These are phyloP conservation scores for Populus pruinosa DNA, from an alignment of 345 rosid genomes.

Conservation along the genomic window DNA sequence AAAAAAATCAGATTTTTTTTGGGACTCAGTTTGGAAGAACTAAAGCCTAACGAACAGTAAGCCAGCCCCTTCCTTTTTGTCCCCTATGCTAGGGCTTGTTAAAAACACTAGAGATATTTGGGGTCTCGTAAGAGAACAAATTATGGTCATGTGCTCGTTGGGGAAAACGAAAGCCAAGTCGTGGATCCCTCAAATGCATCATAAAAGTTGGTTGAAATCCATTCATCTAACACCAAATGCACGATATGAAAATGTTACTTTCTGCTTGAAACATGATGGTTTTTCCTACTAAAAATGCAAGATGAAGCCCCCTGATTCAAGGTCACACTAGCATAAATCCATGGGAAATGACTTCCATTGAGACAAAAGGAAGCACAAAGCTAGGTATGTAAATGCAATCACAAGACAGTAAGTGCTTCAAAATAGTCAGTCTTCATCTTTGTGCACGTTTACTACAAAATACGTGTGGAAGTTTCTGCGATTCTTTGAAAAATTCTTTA, in stretches of 20 bases:
- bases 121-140: neutral
- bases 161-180: neutral
- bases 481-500: neutral
- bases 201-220: neutral
- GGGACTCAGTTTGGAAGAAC: neutral
- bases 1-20: too few relatives aligned
- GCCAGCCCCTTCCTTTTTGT: neutral
- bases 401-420: neutral
- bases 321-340: neutral
- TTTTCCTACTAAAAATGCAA: neutral
- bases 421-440: neutral
- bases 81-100: neutral
- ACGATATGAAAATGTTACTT: neutral
- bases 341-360: too few relatives aligned
- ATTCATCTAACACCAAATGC: neutral
- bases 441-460: neutral
- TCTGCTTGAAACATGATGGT: neutral
- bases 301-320: neutral
- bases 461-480: neutral
- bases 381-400: neutral
- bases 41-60: neutral
- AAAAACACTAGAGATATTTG: neutral
- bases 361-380: neutral
- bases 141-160: too few relatives aligned
- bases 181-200: neutral